Conservation (phyloP, 2,329 filamentous ascomycete genomes). For the Cytospora leucostoma region DNA sequence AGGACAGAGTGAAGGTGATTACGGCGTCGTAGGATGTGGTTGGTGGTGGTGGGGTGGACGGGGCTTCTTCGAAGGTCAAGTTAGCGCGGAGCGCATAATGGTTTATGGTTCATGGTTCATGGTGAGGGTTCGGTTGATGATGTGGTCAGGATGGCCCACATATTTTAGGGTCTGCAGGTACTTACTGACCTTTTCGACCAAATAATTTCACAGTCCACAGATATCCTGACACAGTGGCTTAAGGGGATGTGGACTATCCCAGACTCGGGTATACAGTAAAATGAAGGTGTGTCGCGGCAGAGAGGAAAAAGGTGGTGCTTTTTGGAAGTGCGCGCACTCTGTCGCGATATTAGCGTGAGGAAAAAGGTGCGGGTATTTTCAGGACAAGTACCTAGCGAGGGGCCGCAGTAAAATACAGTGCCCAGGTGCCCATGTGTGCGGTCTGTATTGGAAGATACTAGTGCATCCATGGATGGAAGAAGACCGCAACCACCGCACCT, state of each 20-base stretch:
- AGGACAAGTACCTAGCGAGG: background rate
- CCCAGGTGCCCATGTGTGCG: background rate
- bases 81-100: background rate
- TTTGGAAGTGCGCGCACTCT: background rate
- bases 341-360: background rate
- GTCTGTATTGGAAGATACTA: background rate
- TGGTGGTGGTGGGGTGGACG: background rate
- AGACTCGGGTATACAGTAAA: no score
- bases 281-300: background rate
- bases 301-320: background rate
- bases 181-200: background rate
- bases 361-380: background rate
- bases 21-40: background rate
- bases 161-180: background rate
- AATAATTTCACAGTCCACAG: background rate
- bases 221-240: background rate
- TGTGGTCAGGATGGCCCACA: background rate
- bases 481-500: background rate
- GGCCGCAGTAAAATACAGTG: background rate
- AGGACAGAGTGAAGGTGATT: background rate
- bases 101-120: background rate
- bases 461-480: background rate
- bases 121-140: background rate
- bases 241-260: background rate
- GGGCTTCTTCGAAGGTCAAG: background rate